Evolutionary conservation across 495 filamentous ascomycete genomes (phyloP), one percentile per base, ranked within the genome.

Genomic region (Trichoderma parareesei): DNA sequence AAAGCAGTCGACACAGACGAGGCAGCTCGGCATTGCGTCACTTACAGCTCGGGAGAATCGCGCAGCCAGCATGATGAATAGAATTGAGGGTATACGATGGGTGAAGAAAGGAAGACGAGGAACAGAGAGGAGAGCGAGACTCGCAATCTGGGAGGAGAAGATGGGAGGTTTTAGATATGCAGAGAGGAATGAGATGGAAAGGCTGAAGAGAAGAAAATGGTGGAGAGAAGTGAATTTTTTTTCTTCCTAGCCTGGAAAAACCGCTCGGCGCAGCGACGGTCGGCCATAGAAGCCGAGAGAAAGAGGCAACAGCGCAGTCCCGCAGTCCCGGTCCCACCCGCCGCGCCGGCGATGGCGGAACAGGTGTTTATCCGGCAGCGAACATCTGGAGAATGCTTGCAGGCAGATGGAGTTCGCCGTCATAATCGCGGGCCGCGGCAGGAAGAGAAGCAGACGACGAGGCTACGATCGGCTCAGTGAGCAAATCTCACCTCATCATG

Each of bases 31-130:
- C 27, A 37, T 41, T 27, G 61, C 37, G 62, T 11, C 44, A 69
- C 71, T 69, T 87, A 97, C 92, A 78, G 84, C 87, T 74, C 86
- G 80, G 66, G 85, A 78, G 67, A 90, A 75, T 70, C 85, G 81
- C 71, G 85, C 75, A 62, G 87, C 78, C 75, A 89, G 75, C 87
- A 90, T 90, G 64, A 68, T 85, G 79, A 78, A 64, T 65, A 77
- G 73, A 78, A 77, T 75, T 57, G 59, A 57, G 65, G 72, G 68
- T 72, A 76, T 66, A 68, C 67, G 67, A 65, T 67, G 46, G 46
- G 20, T 49, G 62, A 70, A 48, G 66, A 71, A 70, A 62, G 49
- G 61, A 46, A 37, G 61, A 63, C 64, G 63, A 62, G 65, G 68
- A 66, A 63, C 62, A 74, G 68, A 69, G 68, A 71, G 74, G 73